Base-by-base conservation (phyloP, 2,329 filamentous ascomycete genomes). In the Ophiostoma novo-ulmi region DNA sequence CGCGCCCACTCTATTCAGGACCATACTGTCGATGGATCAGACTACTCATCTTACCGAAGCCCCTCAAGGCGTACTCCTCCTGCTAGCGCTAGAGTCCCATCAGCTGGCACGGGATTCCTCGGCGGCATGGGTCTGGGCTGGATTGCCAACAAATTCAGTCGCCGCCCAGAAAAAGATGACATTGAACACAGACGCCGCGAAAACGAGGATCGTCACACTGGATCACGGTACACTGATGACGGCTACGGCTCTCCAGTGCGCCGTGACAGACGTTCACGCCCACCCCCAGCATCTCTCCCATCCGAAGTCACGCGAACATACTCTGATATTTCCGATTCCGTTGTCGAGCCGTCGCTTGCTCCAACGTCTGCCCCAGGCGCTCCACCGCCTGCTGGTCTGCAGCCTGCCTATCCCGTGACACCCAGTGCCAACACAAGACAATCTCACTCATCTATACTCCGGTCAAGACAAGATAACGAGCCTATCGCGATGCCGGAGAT, bases 101-200 rank as follows among this genome's bases (percentile, higher is more conserved):
- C 83, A 0, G 79, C 83, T n/a, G 84, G 83, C 31, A 87, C 89
- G 74, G 86, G 86, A 0, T 75, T 88, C 17, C 76, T 89, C 68
- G 88, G 86, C 10, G 83, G 88, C 1, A 79, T 92, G 36, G 90
- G 90, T 1, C 81, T 90, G 44, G 91, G 90, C 10, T 91, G 89
- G 81, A 80, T 93, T 67, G 86, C 87, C 7, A 89, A 86, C 80
- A 86, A 87, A 77, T 84, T 91, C 78, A 87, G 85, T 74, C 83
- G 88, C 78, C 80, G 87, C 75, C 77, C 83, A 77, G 82, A 80
- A 69, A 84, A 85, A 72, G 85, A 83, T 68, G 83, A 84, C 35
- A 63, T 63, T 63, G 58, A 63, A 35, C 58, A 26, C 58, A 31
- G 58, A 63, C 58, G 58, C 55, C 79, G 81, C 20, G 36, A 41